Base-by-base conservation (phyloP, 2,329 filamentous ascomycete species). In the Esteya vermicola region DNA sequence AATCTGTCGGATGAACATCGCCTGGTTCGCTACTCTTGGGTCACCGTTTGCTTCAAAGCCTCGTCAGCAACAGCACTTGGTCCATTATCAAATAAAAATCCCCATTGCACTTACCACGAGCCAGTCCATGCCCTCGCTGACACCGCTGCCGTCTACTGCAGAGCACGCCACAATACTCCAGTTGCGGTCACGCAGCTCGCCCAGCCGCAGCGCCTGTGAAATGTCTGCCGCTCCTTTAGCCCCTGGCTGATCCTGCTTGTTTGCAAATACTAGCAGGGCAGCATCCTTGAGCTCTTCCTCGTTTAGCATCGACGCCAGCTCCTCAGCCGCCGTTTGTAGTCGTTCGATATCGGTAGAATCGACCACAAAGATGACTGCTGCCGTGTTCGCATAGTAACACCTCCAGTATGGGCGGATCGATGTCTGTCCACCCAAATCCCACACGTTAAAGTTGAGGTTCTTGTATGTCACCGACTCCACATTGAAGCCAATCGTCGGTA, bases 141-240 rank as follows among this genome's bases (percentile, higher is more conserved):
- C 84, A 58, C 91, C 91, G 54, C 83, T 82, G 33, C 91, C 91
- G 57, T 95, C 91, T 42, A 98, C 89, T 13, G 91, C 91, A 49
- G 85, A 93, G 61, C 91, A 98, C 19, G 88, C 89, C 58, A 98
- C 86, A 57, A 98, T 98, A 61, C 86, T 96, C 91, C 91, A 98
- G 69, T 96, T 98, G 54, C 91, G 75, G 60, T 98, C 91, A 52
- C 89, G 81, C 57, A 98, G 65, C 61, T 95, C 86, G 40, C 85
- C 88, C 50, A 98, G 63, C 52, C 81, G 81, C 59, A 98, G 63
- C 36, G 88, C 89, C 63, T 96, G 89, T 41, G 85, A 93, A 48
- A 98, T 98, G 59, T 96, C 91, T 16, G 86, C 91, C 1, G 91
- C 91, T 3, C 89, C 91, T 64, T 94, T 93, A 36, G 91, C 89